Evolutionary conservation across 169 alveolate genomes (phyloP).

Genomic region (Eimeria necatrix): DNA sequence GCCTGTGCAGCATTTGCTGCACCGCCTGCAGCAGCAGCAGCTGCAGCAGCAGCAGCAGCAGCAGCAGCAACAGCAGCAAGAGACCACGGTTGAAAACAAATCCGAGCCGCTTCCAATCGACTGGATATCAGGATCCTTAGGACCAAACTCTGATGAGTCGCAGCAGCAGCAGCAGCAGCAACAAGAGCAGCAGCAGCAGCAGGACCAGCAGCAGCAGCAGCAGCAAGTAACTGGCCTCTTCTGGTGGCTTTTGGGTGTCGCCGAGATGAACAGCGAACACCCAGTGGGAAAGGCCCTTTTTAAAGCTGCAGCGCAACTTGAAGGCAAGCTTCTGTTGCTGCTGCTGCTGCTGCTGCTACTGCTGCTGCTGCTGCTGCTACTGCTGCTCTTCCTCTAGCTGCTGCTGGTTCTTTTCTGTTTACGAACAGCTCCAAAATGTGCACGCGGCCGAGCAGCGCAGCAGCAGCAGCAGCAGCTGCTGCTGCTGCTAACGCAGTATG

Average conservation of each 20-base stretch:
- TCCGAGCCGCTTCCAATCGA: not conserved
- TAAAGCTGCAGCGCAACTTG: not conserved
- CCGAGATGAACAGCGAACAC: conserved; percentile 64
- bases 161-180: not conserved
- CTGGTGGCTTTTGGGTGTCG: conserved; percentile 65
- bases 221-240: not conserved
- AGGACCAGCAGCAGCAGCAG: not conserved
- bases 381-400: not conserved
- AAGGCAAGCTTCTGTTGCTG: not conserved
- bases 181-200: too few species aligned
- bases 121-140: too few species aligned
- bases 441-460: too few species aligned
- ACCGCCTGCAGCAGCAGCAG: not conserved
- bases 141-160: not conserved
- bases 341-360: too few species aligned
- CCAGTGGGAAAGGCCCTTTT: conserved; percentile 53
- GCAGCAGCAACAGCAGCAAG: not conserved
- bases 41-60: not conserved
- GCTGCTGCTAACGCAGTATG: too few species aligned
- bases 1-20: not conserved
- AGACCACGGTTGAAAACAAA: not conserved
- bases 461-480: too few species aligned
- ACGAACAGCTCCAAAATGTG: too few species aligned
- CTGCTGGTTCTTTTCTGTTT: not conserved
- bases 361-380: too few species aligned